Evolutionary conservation across 1,284 basidiomycete genomes (phyloP), one percentile per base, ranked within the genome.

Genomic region (Sporisorium graminicola): DNA sequence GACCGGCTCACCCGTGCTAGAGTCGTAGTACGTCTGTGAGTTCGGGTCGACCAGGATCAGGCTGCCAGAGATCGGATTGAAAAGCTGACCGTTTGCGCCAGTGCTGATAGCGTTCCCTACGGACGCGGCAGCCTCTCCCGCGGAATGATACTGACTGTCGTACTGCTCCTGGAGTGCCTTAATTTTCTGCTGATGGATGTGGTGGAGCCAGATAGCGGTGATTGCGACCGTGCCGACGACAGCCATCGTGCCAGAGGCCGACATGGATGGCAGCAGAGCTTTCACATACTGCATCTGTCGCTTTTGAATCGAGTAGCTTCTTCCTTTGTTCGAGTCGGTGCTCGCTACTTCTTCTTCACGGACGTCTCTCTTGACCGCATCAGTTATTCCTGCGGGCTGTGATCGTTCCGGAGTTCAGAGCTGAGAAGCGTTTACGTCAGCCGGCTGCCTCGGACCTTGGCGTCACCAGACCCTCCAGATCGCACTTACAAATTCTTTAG

Each of bases 31-130:
- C 16, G 22, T 12, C 24, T 46, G 40, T 2, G 65, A 62, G 52
- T 33, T 68, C 5, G 60, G 43, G 27, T 76, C 74, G 2, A 76
- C 61, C 9, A 71, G 46, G 33, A 76, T 47, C 2, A 71, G 52
- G 29, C 58, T 46, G 29, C 74, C 74, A 2, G 64, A 65, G 40
- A 71, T 44, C 6, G 74, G 74, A 46, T 76, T 76, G 61, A 76
- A 67, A 1, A 76, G 62, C 52, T 71, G 68, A 0, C 74, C 74
- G 33, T 61, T 64, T 24, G 58, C 54, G 5, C 74, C 74, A 8
- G 68, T 71, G 29, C 14, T 33, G 51, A 76, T 71, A n/a, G 68
- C 64, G 16, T 71, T 76, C 16, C 74, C 74, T 4, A 67, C 58
- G 2, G 60, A 49, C 20, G 57, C 40, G 14, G 74, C 74, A 0